These are phyloP conservation scores for Vigna reflexopilosa DNA, from an alignment of 306 rosid genomes.

Conservation along the genomic window DNA sequence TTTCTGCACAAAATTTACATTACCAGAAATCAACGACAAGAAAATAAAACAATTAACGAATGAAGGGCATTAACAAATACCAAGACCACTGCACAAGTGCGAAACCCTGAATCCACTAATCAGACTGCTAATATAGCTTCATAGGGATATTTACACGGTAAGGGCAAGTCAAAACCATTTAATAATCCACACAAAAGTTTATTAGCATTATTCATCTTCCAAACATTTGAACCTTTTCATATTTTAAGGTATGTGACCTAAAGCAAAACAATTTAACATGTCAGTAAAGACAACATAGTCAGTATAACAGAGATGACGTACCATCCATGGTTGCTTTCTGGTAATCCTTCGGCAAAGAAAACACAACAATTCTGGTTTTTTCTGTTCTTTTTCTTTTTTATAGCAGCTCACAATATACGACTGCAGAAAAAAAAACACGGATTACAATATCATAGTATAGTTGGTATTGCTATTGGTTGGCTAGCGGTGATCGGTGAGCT, in stretches of 20 bases:
- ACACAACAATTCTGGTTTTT: not conserved
- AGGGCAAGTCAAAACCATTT: conserved; percentile 26
- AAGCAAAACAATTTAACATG: conserved; percentile 17
- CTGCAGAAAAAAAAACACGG: not conserved
- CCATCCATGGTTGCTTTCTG: conserved; percentile 69
- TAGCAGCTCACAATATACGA: too few relatives aligned
- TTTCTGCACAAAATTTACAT: too few relatives aligned
- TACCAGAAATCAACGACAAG: too few relatives aligned
- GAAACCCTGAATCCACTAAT: conserved; percentile 24
- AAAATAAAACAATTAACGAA: too few relatives aligned
- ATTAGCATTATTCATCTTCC: conserved; percentile 1
- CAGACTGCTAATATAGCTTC: not conserved
- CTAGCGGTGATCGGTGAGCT: not conserved
- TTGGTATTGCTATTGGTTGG: not conserved
- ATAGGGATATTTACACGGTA: not conserved
- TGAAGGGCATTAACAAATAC: not conserved
- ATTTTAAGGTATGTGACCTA: not conserved
- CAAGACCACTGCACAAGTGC: not conserved
- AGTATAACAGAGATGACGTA: conserved; percentile 36
- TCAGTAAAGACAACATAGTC: not conserved
- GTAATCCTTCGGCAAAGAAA: conserved; percentile 37
- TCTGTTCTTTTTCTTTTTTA: not conserved
- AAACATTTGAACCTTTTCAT: conserved; percentile 26
- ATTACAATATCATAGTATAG: not conserved
- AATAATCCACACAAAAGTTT: conserved; percentile 29